Conservation (phyloP, 2,329 filamentous ascomycete species). For the Juglanconis sp. region DNA sequence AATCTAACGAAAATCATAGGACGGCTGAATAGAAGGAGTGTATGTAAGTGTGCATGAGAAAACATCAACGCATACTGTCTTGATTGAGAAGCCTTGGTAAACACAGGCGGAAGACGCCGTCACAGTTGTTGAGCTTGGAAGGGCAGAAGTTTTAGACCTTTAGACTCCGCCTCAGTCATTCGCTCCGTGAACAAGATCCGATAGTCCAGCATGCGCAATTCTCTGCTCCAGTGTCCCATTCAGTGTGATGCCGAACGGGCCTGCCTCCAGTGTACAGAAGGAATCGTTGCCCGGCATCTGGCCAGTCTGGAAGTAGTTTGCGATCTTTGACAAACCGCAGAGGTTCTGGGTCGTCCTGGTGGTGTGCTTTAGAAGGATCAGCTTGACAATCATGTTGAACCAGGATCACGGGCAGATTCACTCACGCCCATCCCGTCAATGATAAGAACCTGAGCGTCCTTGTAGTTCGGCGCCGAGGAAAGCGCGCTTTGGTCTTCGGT, state of each 20-base stretch:
- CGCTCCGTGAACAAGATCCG: background rate
- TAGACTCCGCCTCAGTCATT: too few relatives aligned
- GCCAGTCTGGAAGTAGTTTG: slow-evolving; percentile 12
- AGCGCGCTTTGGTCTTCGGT: slow-evolving; percentile 5
- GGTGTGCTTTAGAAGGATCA: background rate
- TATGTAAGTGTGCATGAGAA: too few relatives aligned
- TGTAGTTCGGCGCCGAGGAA: slow-evolving; percentile 13
- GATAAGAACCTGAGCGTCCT: slow-evolving; percentile 11
- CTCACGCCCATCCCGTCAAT: slow-evolving; percentile 17
- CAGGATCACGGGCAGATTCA: background rate
- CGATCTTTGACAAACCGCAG: slow-evolving; percentile 7
- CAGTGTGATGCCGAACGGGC: slow-evolving; percentile 2
- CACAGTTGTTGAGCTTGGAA: background rate
- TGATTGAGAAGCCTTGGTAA: too few relatives aligned
- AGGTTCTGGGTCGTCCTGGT: background rate
- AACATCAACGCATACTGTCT: too few relatives aligned
- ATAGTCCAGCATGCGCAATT: background rate
- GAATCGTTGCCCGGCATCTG: slow-evolving; percentile 17
- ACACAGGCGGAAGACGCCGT: background rate
- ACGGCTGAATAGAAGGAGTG: too few relatives aligned
- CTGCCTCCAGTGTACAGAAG: slow-evolving; percentile 13
- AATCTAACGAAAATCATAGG: too few relatives aligned
- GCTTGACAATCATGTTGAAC: background rate
- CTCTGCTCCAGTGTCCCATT: slow-evolving; percentile 12
- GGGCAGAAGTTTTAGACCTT: background rate